These are phyloP conservation scores for Wickerhamomyces sp. DNA, from an alignment of 1,139 yeast genomes.

Conservation along the genomic window DNA sequence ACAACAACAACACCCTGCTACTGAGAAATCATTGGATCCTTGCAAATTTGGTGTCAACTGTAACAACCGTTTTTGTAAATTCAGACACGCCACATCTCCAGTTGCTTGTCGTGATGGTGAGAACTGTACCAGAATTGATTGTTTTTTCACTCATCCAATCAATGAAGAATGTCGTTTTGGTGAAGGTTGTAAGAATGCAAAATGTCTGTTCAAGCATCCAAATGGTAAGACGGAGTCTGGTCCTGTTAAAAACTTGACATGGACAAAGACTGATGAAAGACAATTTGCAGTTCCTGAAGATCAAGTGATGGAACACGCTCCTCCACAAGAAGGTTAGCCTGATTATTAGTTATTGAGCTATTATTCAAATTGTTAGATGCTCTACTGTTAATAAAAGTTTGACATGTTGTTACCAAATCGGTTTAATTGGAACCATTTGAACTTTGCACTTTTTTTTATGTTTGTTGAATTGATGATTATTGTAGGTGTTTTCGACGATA, in stretches of 20 bases:
- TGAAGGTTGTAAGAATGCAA: slow-evolving; percentile 59
- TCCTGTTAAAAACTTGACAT: slow-evolving; percentile 14
- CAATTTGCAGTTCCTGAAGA: slow-evolving; percentile 77
- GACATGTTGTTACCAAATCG: too few relatives aligned
- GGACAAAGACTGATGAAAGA: slow-evolving; percentile 44
- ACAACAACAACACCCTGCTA: slow-evolving; percentile 20
- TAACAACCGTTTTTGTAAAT: slow-evolving; percentile 72
- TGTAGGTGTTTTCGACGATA: too few relatives aligned
- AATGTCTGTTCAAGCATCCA: slow-evolving; percentile 76
- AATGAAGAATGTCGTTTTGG: slow-evolving; percentile 79
- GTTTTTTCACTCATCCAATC: slow-evolving; percentile 77
- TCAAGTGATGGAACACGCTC: slow-evolving; percentile 70
- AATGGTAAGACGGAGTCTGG: slow-evolving; percentile 46
- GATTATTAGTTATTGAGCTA: too few relatives aligned
- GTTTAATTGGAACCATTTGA: too few relatives aligned
- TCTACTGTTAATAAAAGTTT: too few relatives aligned
- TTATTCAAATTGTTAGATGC: too few relatives aligned
- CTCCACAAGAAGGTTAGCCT: slow-evolving; percentile 32
- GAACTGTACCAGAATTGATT: slow-evolving; percentile 71
- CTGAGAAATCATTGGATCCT: slow-evolving; percentile 61
- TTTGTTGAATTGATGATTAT: too few relatives aligned
- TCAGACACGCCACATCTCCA: slow-evolving; percentile 73
- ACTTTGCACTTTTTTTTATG: too few relatives aligned
- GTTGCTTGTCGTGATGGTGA: slow-evolving; percentile 79
- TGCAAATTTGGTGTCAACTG: slow-evolving; percentile 77